phyloP scores from a whole-genome alignment of 306 rosid genomes.

The Cucurbita moschata region DNA sequence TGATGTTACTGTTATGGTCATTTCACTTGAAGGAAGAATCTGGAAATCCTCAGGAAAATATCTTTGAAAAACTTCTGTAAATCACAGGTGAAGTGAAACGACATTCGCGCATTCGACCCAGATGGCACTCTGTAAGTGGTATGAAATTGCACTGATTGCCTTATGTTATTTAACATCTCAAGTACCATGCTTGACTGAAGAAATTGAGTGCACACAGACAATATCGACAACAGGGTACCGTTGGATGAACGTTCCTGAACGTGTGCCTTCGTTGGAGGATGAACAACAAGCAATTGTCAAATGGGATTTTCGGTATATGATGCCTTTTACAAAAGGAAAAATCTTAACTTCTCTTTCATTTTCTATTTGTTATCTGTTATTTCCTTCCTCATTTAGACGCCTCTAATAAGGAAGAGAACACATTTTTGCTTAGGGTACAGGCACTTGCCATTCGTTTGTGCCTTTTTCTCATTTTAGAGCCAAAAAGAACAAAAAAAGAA shows the following conservation, averaged over 20 bases:
- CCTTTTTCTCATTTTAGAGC: constrained; percentile 18
- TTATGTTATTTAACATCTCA: not conserved
- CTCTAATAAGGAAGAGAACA: constrained; percentile 25
- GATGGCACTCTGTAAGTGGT: constrained; percentile 19
- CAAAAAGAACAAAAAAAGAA: not conserved
- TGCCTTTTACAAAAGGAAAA: constrained; percentile 17
- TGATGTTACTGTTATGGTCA: constrained; percentile 93
- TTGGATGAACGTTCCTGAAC: constrained; percentile 17
- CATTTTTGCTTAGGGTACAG: constrained; percentile 48
- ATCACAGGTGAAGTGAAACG: constrained; percentile 15
- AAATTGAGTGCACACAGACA: constrained; percentile 3
- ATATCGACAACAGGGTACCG: constrained; percentile 19
- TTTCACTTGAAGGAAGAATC: constrained; percentile 98
- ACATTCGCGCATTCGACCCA: constrained; percentile 15
- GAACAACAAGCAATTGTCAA: constrained; percentile 20
- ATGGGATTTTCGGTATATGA: constrained; percentile 28
- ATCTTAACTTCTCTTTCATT: constrained; percentile 11
- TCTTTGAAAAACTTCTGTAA: constrained; percentile 31
- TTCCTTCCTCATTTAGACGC: constrained; percentile 10
- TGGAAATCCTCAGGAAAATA: constrained; percentile 98
- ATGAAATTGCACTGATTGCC: constrained; percentile 26
- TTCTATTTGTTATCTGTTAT: constrained; percentile 6
- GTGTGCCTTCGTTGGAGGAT: constrained; percentile 29
- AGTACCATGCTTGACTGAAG: not conserved
- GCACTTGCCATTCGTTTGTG: constrained; percentile 26